Evolutionary conservation across 192 early-diverging fungal genomes (phyloP).

Genomic region (Chytriomyces confervae): DNA sequence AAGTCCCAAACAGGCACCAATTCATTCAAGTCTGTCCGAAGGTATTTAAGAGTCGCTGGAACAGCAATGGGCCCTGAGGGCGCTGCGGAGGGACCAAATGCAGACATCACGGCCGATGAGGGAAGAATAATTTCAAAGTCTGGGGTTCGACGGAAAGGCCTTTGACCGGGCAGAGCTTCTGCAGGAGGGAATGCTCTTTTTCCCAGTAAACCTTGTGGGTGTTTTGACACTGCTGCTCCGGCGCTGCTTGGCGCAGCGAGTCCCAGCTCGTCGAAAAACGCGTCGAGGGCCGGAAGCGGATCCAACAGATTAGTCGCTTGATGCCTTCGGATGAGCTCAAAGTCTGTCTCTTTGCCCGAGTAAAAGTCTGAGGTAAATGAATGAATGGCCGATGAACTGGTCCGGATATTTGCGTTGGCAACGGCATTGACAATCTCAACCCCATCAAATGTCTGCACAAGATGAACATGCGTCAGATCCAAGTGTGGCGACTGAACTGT

Average conservation of each 20-base stretch:
- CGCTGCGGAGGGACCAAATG: not conserved
- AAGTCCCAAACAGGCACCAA: constrained; percentile 84
- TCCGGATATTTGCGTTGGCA: constrained; percentile 81
- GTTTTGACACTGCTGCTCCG: not conserved
- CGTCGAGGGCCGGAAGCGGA: constrained; percentile 24
- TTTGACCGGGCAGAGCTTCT: constrained; percentile 1
- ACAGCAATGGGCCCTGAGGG: constrained; percentile 31
- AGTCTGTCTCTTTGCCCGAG: not conserved
- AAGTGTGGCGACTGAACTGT: constrained; percentile 71
- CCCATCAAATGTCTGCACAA: constrained; percentile 75
- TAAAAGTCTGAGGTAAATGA: constrained; percentile 78
- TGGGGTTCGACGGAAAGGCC: constrained; percentile 27
- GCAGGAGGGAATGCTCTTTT: not conserved
- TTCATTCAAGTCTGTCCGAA: constrained; percentile 61
- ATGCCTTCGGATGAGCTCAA: not conserved
- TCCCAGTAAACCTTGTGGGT: not conserved
- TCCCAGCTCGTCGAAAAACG: constrained; percentile 18
- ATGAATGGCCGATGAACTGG: constrained; percentile 62
- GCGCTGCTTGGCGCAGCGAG: not conserved
- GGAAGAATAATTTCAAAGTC: constrained; percentile 29
- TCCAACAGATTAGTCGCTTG: not conserved
- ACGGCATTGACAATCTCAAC: constrained; percentile 81
- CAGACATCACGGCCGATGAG: constrained; percentile 1
- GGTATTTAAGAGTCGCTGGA: constrained; percentile 66
- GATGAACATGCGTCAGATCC: constrained; percentile 85